Conservation (phyloP, 2,329 filamentous ascomycete species). For the Pseudogymnoascus sp. region DNA sequence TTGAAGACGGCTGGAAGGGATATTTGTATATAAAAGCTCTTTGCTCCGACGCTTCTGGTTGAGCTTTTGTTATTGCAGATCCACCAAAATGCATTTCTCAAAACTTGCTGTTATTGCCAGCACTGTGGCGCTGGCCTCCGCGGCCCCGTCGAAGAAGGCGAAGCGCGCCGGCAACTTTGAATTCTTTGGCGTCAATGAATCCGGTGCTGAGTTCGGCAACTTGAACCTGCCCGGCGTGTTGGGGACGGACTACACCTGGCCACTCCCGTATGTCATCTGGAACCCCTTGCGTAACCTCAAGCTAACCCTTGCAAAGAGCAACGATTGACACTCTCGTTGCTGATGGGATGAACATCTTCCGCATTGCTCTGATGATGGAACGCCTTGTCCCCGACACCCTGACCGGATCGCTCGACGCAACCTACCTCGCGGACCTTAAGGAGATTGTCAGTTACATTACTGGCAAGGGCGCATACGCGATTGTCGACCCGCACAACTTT, state of each 20-base stretch:
- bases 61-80: background rate
- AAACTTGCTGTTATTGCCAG: constrained; percentile 17
- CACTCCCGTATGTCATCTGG: constrained; percentile 36
- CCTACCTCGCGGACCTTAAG: constrained; percentile 37
- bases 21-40: background rate
- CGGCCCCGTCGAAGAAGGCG: constrained; percentile 24
- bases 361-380: constrained; percentile 46
- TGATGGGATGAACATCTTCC: constrained; percentile 49
- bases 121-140: constrained; percentile 18
- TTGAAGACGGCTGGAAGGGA: background rate
- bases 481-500: constrained; percentile 41
- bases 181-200: constrained; percentile 31
- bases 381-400: constrained; percentile 42
- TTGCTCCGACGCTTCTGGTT: background rate
- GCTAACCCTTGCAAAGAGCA: constrained; percentile 14
- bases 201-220: constrained; percentile 53
- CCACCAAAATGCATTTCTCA: constrained; percentile 16
- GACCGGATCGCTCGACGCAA: constrained; percentile 35
- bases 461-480: constrained; percentile 35
- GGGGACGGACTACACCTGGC: constrained; percentile 51
- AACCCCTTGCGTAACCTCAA: constrained; percentile 11
- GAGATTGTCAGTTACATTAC: constrained; percentile 39
- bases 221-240: constrained; percentile 44
- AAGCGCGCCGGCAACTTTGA: constrained; percentile 32
- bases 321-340: constrained; percentile 37